A percentile compares a stretch with the other conserved stretches of the same genome.
phyloP scores from a whole-genome alignment of 495 filamentous ascomycete genomes.

The Jackrogersella multiformis region DNA sequence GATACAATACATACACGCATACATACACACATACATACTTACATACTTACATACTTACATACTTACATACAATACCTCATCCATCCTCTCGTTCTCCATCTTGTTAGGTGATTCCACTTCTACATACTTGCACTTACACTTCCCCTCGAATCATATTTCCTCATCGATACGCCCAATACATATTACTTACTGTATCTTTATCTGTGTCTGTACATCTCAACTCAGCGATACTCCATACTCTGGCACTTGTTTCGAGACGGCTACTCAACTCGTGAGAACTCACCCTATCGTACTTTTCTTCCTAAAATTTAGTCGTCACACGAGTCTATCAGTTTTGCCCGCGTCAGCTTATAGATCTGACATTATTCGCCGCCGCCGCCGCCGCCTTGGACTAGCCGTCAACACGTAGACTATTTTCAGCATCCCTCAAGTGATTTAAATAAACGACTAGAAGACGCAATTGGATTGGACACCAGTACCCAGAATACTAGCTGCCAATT shows the following conservation, averaged over 20 bases:
- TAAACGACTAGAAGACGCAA: conserved; percentile 7
- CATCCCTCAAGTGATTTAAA: conserved; percentile 9
- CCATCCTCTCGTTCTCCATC: conserved; percentile 24
- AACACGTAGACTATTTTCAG: conserved; percentile 33
- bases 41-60: too few species aligned
- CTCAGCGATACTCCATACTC: conserved; percentile 15
- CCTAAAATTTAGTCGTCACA: conserved; percentile 32
- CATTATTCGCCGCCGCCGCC: conserved; percentile 29
- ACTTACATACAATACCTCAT: conserved; percentile 35
- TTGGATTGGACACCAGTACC: conserved; percentile 28
- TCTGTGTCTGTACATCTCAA: conserved; percentile 32
- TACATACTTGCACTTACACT: too few species aligned
- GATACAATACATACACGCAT: too few species aligned
- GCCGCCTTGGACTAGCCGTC: conserved; percentile 10
- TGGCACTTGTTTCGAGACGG: conserved; percentile 19
- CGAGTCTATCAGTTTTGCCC: conserved; percentile 24
- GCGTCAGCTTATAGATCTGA: conserved; percentile 42
- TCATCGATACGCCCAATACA: conserved; percentile 19
- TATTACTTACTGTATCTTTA: conserved; percentile 38
- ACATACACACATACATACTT: too few species aligned
- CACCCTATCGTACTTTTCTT: conserved; percentile 25
- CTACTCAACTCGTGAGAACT: conserved; percentile 26
- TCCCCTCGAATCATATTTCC: conserved; percentile 40
- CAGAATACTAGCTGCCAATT: conserved; percentile 32
- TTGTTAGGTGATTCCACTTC: conserved; percentile 10